Conservation (phyloP, 495 filamentous ascomycete genomes). For the Cercophora samala region DNA sequence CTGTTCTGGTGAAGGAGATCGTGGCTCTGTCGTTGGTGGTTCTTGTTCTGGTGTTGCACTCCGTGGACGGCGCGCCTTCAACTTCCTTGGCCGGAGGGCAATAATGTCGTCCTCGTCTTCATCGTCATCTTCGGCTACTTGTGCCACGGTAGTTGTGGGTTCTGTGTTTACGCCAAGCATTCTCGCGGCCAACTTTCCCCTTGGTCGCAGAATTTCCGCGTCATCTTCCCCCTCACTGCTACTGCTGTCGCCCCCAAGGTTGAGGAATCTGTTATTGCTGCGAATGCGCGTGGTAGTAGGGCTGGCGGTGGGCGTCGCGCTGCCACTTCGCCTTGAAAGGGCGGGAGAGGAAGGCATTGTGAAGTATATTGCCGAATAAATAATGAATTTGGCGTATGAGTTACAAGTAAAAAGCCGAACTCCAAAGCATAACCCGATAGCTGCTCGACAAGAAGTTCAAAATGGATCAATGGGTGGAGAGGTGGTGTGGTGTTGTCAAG, state of each 20-base stretch:
- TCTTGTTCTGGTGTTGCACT: constrained; percentile 34
- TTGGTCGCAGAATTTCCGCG: constrained; percentile 53
- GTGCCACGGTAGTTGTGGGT: constrained; percentile 18
- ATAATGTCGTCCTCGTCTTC: constrained; percentile 34
- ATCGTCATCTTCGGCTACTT: constrained; percentile 24
- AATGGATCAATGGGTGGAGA: constrained; percentile 9
- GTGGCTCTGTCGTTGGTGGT: constrained; percentile 21
- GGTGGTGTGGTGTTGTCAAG: constrained; percentile 11
- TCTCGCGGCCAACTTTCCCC: constrained; percentile 67
- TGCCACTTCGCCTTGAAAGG: constrained; percentile 17
- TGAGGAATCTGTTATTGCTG: constrained; percentile 8
- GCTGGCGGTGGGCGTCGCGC: constrained; percentile 18
- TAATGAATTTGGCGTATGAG: constrained; percentile 11
- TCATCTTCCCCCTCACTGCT: constrained; percentile 35
- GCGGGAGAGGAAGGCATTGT: constrained; percentile 47
- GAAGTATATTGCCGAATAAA: constrained; percentile 21
- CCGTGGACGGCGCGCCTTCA: constrained; percentile 35
- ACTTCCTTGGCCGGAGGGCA: constrained; percentile 31
- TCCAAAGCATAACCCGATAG: background rate
- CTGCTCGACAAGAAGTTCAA: constrained; percentile 10
- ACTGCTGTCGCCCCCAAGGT: constrained; percentile 10
- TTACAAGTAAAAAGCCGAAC: constrained; percentile 1
- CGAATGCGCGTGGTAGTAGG: constrained; percentile 16
- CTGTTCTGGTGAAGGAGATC: constrained; percentile 26
- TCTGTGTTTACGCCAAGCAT: constrained; percentile 45